Percentiles rank a stretch among this genome's conserved stretches.
Conservation (phyloP, 345 rosid genomes). For the Kernera saxatilis region DNA sequence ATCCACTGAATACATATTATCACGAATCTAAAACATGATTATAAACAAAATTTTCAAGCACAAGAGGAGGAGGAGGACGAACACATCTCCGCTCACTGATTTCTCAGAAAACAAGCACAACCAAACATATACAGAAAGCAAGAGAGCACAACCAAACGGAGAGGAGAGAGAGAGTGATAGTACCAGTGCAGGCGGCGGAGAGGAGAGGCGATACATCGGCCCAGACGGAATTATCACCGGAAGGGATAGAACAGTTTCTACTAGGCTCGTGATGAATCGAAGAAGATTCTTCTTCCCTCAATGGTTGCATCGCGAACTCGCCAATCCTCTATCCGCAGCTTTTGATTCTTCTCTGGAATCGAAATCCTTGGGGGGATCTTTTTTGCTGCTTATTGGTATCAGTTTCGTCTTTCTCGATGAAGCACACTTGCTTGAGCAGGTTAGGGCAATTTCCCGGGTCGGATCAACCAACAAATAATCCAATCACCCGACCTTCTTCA, state of each 20-base stretch:
- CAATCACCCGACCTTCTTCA: neutral
- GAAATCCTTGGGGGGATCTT: neutral
- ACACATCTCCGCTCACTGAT: no score
- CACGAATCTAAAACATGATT: neutral
- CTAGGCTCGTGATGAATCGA: slow-evolving; percentile 30
- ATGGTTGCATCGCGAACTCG: slow-evolving; percentile 21
- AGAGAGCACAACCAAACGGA: neutral
- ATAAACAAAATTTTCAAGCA: neutral
- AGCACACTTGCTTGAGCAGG: neutral
- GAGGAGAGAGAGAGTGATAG: neutral
- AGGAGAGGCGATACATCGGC: slow-evolving; percentile 75
- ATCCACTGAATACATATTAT: neutral
- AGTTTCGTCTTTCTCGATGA: neutral
- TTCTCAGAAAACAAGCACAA: neutral
- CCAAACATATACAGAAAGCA: neutral
- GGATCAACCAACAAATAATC: neutral
- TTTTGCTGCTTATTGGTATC: neutral
- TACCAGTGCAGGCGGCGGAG: slow-evolving; percentile 63
- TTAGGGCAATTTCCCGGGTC: slow-evolving; percentile 26
- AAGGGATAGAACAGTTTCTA: slow-evolving; percentile 41
- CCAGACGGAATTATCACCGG: slow-evolving; percentile 66
- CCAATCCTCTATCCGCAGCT: neutral
- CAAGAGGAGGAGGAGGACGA: no score
- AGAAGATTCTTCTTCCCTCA: slow-evolving; percentile 11
- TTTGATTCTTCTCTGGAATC: neutral